Conservation (phyloP, 768 basidiomycete genomes). For the Pisolithus microcarpus region DNA sequence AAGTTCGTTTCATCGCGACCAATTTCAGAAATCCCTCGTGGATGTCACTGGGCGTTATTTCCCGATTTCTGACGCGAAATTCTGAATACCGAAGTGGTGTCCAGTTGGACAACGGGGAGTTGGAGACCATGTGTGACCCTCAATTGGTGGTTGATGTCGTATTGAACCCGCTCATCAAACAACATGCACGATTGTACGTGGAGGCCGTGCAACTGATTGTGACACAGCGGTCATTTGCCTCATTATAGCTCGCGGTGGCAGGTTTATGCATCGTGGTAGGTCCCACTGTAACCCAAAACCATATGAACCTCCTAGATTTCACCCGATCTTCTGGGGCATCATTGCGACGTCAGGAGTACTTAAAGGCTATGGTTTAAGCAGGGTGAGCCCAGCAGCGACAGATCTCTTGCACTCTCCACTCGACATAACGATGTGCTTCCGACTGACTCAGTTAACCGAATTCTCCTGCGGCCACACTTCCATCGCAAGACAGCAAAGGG, state of each 20-base stretch:
- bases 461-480: constrained; percentile 29
- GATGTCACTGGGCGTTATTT: background rate
- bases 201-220: background rate
- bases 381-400: constrained; percentile 2
- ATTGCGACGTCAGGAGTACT: constrained; percentile 11
- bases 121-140: background rate
- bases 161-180: background rate
- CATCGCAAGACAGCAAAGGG: constrained; percentile 28
- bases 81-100: background rate
- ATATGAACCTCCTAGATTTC: background rate
- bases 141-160: background rate
- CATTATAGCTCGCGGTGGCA: background rate
- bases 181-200: background rate
- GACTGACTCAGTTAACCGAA: constrained; percentile 26
- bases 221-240: background rate
- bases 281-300: background rate
- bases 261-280: background rate
- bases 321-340: background rate
- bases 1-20: too few relatives aligned
- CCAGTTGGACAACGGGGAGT: background rate
- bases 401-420: constrained; percentile 1
- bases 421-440: constrained; percentile 27
- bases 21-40: too few relatives aligned
- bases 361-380: constrained; percentile 10
- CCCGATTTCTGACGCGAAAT: background rate